Conservation (phyloP, 2,329 filamentous ascomycete species). For the Fusarium anguioides region DNA sequence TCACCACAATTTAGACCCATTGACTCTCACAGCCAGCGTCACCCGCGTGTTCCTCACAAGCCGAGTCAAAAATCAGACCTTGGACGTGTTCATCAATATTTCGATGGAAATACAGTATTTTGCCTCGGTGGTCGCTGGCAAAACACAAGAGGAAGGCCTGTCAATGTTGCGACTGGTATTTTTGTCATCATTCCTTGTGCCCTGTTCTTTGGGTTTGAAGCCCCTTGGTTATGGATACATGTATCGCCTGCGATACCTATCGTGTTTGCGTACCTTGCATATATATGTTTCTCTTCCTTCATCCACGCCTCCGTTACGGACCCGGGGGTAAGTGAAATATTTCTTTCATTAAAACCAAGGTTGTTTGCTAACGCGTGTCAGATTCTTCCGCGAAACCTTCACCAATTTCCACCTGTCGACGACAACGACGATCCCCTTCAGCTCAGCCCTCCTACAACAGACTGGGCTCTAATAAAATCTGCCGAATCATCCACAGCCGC, state of each 20-base stretch:
- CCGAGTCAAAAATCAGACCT: conserved; percentile 47
- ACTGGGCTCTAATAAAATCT: conserved; percentile 93
- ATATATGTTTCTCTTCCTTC: conserved; percentile 92
- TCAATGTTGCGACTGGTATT: conserved; percentile 88
- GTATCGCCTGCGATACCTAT: conserved; percentile 91
- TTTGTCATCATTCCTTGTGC: conserved; percentile 81
- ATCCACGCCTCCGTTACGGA: conserved; percentile 92
- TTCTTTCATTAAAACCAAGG: background rate
- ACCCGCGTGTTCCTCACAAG: conserved; percentile 37
- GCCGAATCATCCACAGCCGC: conserved; percentile 79
- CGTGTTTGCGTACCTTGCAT: conserved; percentile 90
- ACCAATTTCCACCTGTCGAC: conserved; percentile 82
- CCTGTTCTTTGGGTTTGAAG: conserved; percentile 88
- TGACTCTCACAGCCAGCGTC: conserved; percentile 50
- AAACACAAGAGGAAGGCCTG: conserved; percentile 86
- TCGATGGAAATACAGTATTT: conserved; percentile 92
- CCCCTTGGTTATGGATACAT: conserved; percentile 85
- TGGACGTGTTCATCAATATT: conserved; percentile 87
- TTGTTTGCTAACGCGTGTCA: conserved; percentile 52
- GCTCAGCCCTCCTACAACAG: conserved; percentile 85
- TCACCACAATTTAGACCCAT: conserved; percentile 72
- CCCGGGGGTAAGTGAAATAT: conserved; percentile 77
- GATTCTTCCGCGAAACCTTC: conserved; percentile 93
- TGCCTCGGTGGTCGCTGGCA: conserved; percentile 87
- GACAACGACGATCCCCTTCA: conserved; percentile 83